Base-by-base conservation (phyloP, 1,284 basidiomycete genomes). In the Trametes pubescens region DNA sequence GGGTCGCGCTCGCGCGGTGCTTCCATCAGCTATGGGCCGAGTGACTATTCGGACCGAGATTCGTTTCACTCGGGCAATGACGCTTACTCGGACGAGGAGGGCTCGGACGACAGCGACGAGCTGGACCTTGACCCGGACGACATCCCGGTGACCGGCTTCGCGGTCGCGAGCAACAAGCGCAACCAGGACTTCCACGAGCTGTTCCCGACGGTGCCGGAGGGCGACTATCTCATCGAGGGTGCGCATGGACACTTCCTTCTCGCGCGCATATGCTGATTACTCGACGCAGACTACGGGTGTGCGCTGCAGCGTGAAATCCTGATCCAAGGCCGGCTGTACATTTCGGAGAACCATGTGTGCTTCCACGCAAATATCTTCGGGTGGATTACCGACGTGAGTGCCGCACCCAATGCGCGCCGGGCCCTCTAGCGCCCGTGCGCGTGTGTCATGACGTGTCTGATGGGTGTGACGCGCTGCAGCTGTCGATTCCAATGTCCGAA, bases 341-440 rank as follows among this genome's bases (percentile, higher is more conserved):
- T 99, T 26, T 99, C 96, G 1, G 98, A 99, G 79, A 97, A 99
- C 77, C 96, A 99, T 75, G 86, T 99, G 18, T 98, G 95, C 80
- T 99, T 99, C 82, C 94, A 99, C 74, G 96, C 98, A 24, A 99
- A 98, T 76, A 98, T 99, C 59, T 98, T 99, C 78, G 97, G 97
- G 51, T 99, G 97, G 97, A 92, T 98, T 62, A 99, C 96, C 21
- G 92, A 98, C 74, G 94, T 96, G 75, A 77, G 93, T 82, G 47
- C 47, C n/a, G 32, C 34, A 51, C 13, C 47, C 4, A 32, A 32
- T 22, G 7, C 13, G 24, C 47, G 22, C 24, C 26, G 47, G 10
- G 10, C 9, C 29, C 29, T 32, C 8, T 24, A 21, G 22, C 24
- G 24, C 53, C 53, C 26, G 48, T 24, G 53, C 47, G 46, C 38